Evolutionary conservation across 306 rosid species (phyloP).

Genomic region (Nissolia schottii): DNA sequence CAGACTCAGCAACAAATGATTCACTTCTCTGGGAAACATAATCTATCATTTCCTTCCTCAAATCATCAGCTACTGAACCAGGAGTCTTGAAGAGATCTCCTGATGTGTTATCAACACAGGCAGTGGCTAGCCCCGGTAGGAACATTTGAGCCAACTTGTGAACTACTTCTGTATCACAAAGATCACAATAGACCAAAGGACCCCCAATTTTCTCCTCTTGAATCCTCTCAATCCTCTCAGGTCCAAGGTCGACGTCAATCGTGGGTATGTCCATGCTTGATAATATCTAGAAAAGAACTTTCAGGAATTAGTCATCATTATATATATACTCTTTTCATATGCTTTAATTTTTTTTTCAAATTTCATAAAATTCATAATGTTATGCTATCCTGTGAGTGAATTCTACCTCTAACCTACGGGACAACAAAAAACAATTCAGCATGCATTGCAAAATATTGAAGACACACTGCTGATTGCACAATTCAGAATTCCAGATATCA

Average conservation of each 20-base stretch:
- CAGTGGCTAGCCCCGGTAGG: conserved; percentile 70
- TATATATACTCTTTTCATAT: background rate
- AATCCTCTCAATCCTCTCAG: conserved; percentile 68
- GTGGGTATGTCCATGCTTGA: conserved; percentile 42
- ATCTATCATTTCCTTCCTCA: conserved; percentile 78
- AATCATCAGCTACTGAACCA: conserved; percentile 60
- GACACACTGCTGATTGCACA: background rate
- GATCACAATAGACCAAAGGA: conserved; percentile 49
- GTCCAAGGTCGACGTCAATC: conserved; percentile 42
- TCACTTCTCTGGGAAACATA: conserved; percentile 62
- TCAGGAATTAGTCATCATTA: background rate
- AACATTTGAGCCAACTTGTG: conserved; percentile 72
- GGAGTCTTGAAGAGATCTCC: conserved; percentile 67
- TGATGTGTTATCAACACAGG: conserved; percentile 75
- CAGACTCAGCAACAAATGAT: conserved; percentile 61
- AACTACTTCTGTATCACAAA: conserved; percentile 56
- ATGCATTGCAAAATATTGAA: background rate
- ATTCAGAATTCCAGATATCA: background rate
- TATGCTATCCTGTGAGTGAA: background rate
- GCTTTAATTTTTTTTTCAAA: background rate
- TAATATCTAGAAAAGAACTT: conserved; percentile 37
- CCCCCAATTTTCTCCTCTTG: conserved; percentile 49
- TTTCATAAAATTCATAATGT: background rate
- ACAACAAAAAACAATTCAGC: background rate
- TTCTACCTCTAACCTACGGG: background rate